phyloP scores from a whole-genome alignment of 768 basidiomycete species.

The Paxillus ammoniavirescens region DNA sequence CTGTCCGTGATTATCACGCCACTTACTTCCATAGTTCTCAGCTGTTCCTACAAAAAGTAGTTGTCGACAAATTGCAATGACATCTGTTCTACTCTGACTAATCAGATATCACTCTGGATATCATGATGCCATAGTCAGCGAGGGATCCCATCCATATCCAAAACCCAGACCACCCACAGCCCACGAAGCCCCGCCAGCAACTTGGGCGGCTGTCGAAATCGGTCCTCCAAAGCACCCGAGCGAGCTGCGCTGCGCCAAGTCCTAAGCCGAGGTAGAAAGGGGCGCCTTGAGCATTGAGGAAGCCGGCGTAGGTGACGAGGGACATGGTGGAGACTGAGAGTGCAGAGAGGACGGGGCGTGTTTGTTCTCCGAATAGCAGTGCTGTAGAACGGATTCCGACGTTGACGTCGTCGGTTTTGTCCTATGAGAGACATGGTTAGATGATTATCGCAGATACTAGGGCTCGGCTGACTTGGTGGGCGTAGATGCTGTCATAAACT shows the following conservation, averaged over 20 bases:
- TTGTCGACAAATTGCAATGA: too few species aligned
- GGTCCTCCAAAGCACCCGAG: conserved; percentile 69
- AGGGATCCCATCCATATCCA: conserved; percentile 83
- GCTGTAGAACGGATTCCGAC: conserved; percentile 94
- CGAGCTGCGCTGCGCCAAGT: conserved; percentile 73
- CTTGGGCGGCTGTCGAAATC: conserved; percentile 74
- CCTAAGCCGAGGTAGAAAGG: conserved; percentile 80
- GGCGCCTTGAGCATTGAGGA: conserved; percentile 71
- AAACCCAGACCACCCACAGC: conserved; percentile 86
- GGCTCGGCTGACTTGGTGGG: conserved; percentile 76
- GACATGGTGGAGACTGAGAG: conserved; percentile 76
- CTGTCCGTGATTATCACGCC: not conserved
- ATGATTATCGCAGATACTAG: not conserved
- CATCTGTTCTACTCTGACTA: not conserved
- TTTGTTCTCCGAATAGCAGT: conserved; percentile 77
- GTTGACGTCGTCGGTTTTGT: conserved; percentile 86
- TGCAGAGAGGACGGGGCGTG: conserved; percentile 70
- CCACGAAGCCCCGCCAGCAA: conserved; percentile 89
- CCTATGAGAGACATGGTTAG: conserved; percentile 43
- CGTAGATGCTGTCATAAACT: conserved; percentile 97
- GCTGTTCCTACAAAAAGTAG: not conserved
- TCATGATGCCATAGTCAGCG: conserved; percentile 55
- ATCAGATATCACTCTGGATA: conserved; percentile 3
- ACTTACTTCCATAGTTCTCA: not conserved
- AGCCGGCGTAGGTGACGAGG: conserved; percentile 74